These are phyloP conservation scores for Aspergillus calidoustus DNA, from an alignment of 2,329 filamentous ascomycete genomes.

Conservation along the genomic window DNA sequence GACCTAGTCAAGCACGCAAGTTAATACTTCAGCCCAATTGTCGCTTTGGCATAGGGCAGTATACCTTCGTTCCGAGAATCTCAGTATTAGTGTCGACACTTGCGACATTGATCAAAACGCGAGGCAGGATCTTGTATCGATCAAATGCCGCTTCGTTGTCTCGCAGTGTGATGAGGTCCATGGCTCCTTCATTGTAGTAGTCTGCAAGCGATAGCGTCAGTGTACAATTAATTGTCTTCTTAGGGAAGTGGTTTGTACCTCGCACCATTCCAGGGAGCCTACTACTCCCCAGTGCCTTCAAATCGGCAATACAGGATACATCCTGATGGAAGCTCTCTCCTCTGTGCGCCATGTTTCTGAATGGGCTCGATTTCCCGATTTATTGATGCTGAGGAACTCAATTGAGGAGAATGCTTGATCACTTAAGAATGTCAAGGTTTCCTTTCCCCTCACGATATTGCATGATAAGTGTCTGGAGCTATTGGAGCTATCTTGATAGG, in stretches of 20 bases:
- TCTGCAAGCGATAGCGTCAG: conserved; percentile 37
- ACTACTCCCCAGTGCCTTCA: conserved; percentile 46
- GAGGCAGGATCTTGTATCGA: conserved; percentile 55
- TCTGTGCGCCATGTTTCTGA: conserved; percentile 36
- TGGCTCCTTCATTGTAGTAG: conserved; percentile 63
- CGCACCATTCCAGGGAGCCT: conserved; percentile 47
- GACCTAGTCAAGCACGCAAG: conserved; percentile 27
- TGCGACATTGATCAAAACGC: conserved; percentile 51
- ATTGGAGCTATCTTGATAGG: too few species aligned
- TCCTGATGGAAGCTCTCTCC: conserved; percentile 36
- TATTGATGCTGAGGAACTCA: neutral
- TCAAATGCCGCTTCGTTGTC: conserved; percentile 61
- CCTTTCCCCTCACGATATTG: neutral
- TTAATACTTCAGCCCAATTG: too few species aligned
- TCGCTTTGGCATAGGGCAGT: too few species aligned
- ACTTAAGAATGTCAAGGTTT: neutral
- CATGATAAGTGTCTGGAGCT: neutral
- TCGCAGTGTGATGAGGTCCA: conserved; percentile 53
- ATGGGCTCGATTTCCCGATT: neutral
- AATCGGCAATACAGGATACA: conserved; percentile 42
- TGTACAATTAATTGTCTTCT: too few species aligned
- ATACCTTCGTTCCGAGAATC: conserved; percentile 48
- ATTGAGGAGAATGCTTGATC: neutral
- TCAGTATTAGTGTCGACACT: conserved; percentile 51
- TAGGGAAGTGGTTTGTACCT: conserved; percentile 26